A percentile compares a stretch with the other conserved stretches of the same genome.
Evolutionary conservation across 2,329 filamentous ascomycete species (phyloP).

Genomic region (Monosporascus sp.): DNA sequence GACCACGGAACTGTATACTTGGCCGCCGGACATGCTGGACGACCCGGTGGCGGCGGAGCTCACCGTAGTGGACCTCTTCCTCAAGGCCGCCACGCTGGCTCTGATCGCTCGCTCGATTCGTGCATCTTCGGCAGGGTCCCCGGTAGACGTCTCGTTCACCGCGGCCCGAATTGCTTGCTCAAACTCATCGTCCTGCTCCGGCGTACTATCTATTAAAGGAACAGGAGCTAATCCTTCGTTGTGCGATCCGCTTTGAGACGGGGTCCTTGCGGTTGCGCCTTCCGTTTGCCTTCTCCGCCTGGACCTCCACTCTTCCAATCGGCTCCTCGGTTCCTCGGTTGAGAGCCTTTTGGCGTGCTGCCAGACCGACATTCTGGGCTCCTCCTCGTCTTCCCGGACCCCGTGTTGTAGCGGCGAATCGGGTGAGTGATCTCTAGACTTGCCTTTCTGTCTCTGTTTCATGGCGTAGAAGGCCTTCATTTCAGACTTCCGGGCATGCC

Average conservation of each 20-base stretch:
- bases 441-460: conserved; percentile 41
- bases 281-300: conserved; percentile 33
- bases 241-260: conserved; percentile 8
- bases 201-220: conserved; percentile 1
- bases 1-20: neutral
- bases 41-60: conserved; percentile 12
- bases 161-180: conserved; percentile 68
- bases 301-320: conserved; percentile 42
- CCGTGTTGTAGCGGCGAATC: conserved; percentile 10
- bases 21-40: conserved; percentile 9
- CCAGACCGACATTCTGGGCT: conserved; percentile 40
- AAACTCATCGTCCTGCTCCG: conserved; percentile 52
- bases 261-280: conserved; percentile 11
- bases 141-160: conserved; percentile 64
- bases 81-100: conserved; percentile 59
- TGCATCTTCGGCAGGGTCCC: conserved; percentile 64
- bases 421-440: conserved; percentile 27
- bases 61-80: conserved; percentile 19
- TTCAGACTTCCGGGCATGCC: conserved; percentile 57
- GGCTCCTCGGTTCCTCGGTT: conserved; percentile 46
- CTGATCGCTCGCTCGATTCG: conserved; percentile 69
- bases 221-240: conserved; percentile 12
- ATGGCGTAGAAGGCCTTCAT: conserved; percentile 54
- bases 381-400: conserved; percentile 13
- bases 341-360: conserved; percentile 42